Evolutionary conservation across 1,284 basidiomycete genomes (phyloP).

Genomic region (Abortiporus biennis): DNA sequence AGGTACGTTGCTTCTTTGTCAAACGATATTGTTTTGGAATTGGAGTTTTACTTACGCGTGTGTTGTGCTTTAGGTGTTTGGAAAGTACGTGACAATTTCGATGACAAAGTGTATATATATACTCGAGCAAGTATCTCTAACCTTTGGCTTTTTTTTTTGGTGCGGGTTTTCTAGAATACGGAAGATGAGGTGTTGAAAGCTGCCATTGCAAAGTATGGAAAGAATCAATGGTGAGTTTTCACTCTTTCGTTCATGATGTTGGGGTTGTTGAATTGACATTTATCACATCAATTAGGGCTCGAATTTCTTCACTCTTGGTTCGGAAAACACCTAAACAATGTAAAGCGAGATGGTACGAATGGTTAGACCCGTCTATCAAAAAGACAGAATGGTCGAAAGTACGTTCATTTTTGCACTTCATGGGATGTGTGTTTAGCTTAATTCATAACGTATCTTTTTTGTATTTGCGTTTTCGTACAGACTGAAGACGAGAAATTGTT

Average conservation of each 20-base stretch:
- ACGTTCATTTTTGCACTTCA: conserved; percentile 24
- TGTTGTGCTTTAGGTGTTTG: conserved; percentile 56
- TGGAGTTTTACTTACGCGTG: conserved; percentile 3
- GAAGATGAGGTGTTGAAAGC: conserved; percentile 97
- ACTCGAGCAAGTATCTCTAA: conserved; percentile 11
- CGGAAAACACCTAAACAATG: conserved; percentile 99
- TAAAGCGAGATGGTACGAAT: conserved; percentile 99
- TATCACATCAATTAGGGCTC: conserved; percentile 64
- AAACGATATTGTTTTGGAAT: neutral
- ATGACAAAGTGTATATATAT: neutral
- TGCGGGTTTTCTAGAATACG: too few species aligned
- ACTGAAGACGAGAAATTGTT: conserved; percentile 98
- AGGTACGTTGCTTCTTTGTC: conserved; percentile 47
- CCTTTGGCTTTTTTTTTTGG: too few species aligned
- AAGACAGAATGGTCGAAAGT: conserved; percentile 99
- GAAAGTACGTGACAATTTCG: conserved; percentile 41
- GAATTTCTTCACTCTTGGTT: conserved; percentile 96
- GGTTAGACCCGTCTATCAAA: conserved; percentile 99
- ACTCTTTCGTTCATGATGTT: neutral
- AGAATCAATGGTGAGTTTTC: conserved; percentile 82
- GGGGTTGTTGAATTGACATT: neutral
- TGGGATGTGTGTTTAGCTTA: too few species aligned
- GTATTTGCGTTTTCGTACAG: conserved; percentile 29
- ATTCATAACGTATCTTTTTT: neutral
- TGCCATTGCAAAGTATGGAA: conserved; percentile 96